These are phyloP conservation scores for Fagus sylvatica DNA, from an alignment of 306 rosid species.

Conservation along the genomic window DNA sequence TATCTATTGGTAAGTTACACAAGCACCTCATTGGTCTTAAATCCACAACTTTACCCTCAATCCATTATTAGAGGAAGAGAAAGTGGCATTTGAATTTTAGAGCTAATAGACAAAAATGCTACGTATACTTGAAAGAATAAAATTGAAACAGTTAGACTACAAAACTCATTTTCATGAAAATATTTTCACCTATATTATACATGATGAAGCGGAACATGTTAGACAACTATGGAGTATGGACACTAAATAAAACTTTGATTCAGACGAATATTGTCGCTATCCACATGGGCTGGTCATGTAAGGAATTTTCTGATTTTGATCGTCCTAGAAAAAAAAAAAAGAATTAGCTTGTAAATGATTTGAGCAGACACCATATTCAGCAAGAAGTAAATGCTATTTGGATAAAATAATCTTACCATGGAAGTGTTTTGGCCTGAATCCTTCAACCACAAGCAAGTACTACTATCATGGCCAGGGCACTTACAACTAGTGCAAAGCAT, in stretches of 20 bases:
- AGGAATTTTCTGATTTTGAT: background rate
- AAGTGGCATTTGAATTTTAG: too few relatives aligned
- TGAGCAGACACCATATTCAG: background rate
- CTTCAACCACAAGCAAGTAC: background rate
- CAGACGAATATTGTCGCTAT: background rate
- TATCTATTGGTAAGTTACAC: too few relatives aligned
- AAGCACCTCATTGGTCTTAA: too few relatives aligned
- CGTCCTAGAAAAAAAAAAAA: constrained; percentile 1
- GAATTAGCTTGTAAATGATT: background rate
- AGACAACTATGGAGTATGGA: background rate
- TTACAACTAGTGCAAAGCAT: constrained; percentile 1
- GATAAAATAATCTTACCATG: background rate
- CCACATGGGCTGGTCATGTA: background rate
- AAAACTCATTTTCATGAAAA: background rate
- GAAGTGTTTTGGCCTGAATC: constrained; percentile 1
- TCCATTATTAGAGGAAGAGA: too few relatives aligned
- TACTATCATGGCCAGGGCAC: constrained; percentile 20
- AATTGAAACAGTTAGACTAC: background rate
- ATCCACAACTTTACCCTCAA: too few relatives aligned
- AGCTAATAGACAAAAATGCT: too few relatives aligned
- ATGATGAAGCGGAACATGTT: background rate
- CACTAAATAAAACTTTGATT: background rate
- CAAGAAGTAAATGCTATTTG: background rate
- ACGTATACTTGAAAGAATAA: background rate
- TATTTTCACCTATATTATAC: background rate